These are phyloP conservation scores for Singerocomus inundabilis DNA, from an alignment of 1,284 basidiomycete species.

Conservation along the genomic window DNA sequence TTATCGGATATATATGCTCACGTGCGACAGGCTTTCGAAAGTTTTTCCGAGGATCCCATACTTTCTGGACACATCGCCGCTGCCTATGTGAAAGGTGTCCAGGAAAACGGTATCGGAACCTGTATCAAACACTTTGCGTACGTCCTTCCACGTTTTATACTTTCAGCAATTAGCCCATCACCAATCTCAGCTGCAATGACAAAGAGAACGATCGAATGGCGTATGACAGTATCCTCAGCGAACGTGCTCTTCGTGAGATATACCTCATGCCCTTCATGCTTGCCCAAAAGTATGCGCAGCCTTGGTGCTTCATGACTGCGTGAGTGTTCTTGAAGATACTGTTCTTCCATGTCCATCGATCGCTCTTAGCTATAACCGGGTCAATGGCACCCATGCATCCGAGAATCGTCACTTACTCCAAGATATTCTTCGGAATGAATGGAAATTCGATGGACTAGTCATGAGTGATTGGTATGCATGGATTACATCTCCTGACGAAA, in stretches of 20 bases:
- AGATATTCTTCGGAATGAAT: constrained; percentile 71
- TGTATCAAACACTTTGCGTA: constrained; percentile 74
- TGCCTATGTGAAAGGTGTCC: constrained; percentile 72
- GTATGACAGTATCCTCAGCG: constrained; percentile 60
- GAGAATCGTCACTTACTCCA: constrained; percentile 64
- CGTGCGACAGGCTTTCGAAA: constrained; percentile 57
- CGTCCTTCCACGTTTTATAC: constrained; percentile 10
- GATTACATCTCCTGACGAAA: neutral
- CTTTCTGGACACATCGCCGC: constrained; percentile 71
- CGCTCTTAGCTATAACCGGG: constrained; percentile 55
- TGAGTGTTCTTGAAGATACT: constrained; percentile 35
- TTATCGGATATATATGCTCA: constrained; percentile 11
- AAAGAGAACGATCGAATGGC: constrained; percentile 69
- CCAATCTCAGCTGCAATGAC: constrained; percentile 54
- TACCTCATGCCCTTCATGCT: constrained; percentile 86
- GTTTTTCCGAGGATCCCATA: constrained; percentile 79
- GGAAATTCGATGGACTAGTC: constrained; percentile 68
- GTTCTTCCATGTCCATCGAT: neutral
- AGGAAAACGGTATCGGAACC: constrained; percentile 67
- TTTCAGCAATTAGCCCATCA: neutral
- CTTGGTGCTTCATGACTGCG: constrained; percentile 75
- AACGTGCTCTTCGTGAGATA: constrained; percentile 75
- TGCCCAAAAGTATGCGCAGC: constrained; percentile 66
- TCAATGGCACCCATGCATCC: constrained; percentile 70
- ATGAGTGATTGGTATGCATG: constrained; percentile 76